Base-by-base conservation (phyloP, 106 monocot species). In the Platanthera zijinensis region DNA sequence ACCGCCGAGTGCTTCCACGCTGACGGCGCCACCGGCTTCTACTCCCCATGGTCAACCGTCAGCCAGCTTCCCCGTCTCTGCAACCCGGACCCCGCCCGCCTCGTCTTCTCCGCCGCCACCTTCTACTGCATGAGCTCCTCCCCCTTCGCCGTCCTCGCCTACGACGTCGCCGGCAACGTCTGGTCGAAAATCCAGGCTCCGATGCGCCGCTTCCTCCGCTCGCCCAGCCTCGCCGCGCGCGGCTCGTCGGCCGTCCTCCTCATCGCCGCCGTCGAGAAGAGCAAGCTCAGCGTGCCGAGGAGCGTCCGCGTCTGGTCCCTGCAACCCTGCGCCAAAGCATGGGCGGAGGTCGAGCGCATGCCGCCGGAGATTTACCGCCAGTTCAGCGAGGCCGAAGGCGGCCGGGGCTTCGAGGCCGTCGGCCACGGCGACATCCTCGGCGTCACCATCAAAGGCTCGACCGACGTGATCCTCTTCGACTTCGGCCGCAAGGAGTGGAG, bases 51-150 rank as follows among this genome's bases (percentile, higher is more conserved):
- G 90, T 74, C 76, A 6, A 78, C 82, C 67, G 76, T 77, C 7
- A 87, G 83, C 80, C 48, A 87, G 0, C 88, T 94, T 17, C 91
- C 97, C 0, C 71, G 94, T 13, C 81, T 91, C 51, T 97, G 89
- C 79, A 87, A 77, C 73, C 78, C 94, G 50, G 91, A 91, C 52
- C 86, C 94, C 17, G 78, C 84, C 9, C 69, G 83, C 32, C 86
- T 92, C 86, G 85, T 79, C 48, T 92, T 85, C 84, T 48, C 79
- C 68, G 57, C 50, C 50, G 85, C 82, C 52, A 76, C 51, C 45
- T 92, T 94, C 89, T 99, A 92, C 86, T 92, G 92, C 86, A 87
- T 99, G 92, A 99, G 84, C 69, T 83, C 52, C 76, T 81, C 84
- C 30, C 97, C 97, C 5, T 92, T 83, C 82, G 76, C 84, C 52